These are phyloP conservation scores for Podospora comata DNA, from an alignment of 495 filamentous ascomycete genomes.

Conservation along the genomic window DNA sequence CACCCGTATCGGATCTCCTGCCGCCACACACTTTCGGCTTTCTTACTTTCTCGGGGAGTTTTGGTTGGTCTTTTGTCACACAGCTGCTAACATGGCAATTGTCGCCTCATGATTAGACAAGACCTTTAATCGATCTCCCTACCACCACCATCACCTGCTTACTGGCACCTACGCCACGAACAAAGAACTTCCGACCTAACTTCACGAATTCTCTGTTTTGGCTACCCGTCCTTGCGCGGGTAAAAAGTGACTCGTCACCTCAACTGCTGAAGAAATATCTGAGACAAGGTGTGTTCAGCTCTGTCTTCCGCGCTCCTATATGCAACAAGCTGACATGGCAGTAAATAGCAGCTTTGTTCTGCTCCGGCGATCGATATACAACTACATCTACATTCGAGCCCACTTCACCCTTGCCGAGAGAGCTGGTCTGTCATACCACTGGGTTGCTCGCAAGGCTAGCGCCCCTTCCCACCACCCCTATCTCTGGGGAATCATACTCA, in stretches of 20 bases:
- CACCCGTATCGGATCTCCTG: slow-evolving; percentile 4
- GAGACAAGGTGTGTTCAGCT: background rate
- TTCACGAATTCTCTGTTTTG: background rate
- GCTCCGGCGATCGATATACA: background rate
- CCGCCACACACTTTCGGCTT: slow-evolving; percentile 4
- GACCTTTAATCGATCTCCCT: slow-evolving; percentile 5
- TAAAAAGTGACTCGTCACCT: slow-evolving; percentile 5
- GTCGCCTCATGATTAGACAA: slow-evolving; percentile 13
- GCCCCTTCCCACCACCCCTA: background rate
- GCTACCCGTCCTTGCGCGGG: background rate
- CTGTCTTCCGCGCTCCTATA: background rate
- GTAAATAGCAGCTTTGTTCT: background rate
- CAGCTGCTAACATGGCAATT: slow-evolving; percentile 13
- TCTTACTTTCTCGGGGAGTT: background rate
- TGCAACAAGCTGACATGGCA: background rate
- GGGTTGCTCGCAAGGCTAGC: background rate
- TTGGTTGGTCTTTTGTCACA: slow-evolving; percentile 8
- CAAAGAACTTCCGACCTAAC: slow-evolving; percentile 17
- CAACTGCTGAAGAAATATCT: background rate
- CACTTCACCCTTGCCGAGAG: background rate
- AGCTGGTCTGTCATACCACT: background rate
- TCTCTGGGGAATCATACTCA: background rate
- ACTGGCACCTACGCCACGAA: slow-evolving; percentile 2
- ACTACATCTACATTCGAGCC: background rate
- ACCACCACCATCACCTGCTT: background rate